These are phyloP conservation scores for Grigorovia humatica DNA, from an alignment of 805 yeast genomes.

Conservation along the genomic window DNA sequence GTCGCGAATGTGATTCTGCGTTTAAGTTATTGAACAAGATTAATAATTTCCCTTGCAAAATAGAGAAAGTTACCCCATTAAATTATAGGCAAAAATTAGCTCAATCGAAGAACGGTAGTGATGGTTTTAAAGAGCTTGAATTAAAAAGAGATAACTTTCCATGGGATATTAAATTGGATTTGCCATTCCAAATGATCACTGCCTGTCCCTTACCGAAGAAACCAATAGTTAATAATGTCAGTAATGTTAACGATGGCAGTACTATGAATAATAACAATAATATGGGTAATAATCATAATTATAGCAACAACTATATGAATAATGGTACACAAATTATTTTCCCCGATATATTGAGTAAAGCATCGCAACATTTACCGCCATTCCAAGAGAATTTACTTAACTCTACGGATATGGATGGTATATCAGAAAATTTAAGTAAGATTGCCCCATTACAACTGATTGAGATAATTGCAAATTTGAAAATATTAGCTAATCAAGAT, in stretches of 20 bases:
- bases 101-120: background rate
- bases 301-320: background rate
- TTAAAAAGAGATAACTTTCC: constrained; percentile 26
- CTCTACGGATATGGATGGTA: constrained; percentile 38
- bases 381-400: constrained; percentile 36
- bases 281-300: background rate
- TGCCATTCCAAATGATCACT: constrained; percentile 28
- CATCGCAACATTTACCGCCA: constrained; percentile 47
- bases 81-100: constrained; percentile 10
- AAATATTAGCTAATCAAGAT: constrained; percentile 43
- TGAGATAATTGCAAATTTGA: constrained; percentile 57
- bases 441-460: constrained; percentile 64
- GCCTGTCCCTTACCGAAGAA: constrained; percentile 27
- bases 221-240: constrained; percentile 9
- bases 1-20: constrained; percentile 22
- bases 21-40: constrained; percentile 18
- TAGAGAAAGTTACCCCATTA: constrained; percentile 20
- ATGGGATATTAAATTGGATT: constrained; percentile 21
- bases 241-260: background rate
- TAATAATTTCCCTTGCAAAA: constrained; percentile 20
- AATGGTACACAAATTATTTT: constrained; percentile 20
- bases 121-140: constrained; percentile 2
- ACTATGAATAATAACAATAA: background rate
- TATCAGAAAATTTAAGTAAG: constrained; percentile 49
- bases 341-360: constrained; percentile 42